These are phyloP conservation scores for Fusarium scirpi DNA, from an alignment of 2,329 filamentous ascomycete species.

Conservation along the genomic window DNA sequence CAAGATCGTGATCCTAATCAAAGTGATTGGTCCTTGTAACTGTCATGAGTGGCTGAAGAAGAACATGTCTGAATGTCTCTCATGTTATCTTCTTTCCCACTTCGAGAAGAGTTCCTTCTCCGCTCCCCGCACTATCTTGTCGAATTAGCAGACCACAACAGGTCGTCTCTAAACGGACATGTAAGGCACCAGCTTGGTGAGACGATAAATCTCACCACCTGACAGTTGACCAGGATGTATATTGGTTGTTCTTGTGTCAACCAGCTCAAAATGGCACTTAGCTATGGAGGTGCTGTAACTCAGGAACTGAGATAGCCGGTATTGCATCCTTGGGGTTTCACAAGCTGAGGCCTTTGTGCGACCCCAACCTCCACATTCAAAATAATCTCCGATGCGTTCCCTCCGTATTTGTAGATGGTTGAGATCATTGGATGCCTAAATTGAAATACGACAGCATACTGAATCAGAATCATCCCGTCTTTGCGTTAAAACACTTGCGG, in stretches of 20 bases:
- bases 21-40: neutral
- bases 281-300: conserved; percentile 14
- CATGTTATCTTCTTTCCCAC: neutral
- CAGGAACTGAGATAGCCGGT: conserved; percentile 21
- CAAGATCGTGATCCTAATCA: neutral
- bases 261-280: conserved; percentile 26
- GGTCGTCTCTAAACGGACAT: conserved; percentile 24
- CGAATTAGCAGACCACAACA: conserved; percentile 11
- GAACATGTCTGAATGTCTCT: neutral
- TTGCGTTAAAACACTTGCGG: conserved; percentile 5
- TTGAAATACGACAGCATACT: conserved; percentile 7
- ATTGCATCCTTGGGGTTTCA: conserved; percentile 26
- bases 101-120: neutral
- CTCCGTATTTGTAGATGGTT: conserved; percentile 4
- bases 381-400: conserved; percentile 38
- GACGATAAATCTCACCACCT: conserved; percentile 27
- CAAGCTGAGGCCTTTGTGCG: conserved; percentile 24
- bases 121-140: conserved; percentile 12
- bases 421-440: conserved; percentile 8
- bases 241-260: conserved; percentile 23
- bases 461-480: conserved; percentile 11
- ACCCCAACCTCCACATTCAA: conserved; percentile 30
- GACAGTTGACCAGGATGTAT: conserved; percentile 26
- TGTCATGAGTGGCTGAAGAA: neutral
- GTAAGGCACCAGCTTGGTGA: conserved; percentile 42